These are phyloP conservation scores for Papilionanthe hybrid DNA, from an alignment of 116 monocot genomes.

Conservation along the genomic window DNA sequence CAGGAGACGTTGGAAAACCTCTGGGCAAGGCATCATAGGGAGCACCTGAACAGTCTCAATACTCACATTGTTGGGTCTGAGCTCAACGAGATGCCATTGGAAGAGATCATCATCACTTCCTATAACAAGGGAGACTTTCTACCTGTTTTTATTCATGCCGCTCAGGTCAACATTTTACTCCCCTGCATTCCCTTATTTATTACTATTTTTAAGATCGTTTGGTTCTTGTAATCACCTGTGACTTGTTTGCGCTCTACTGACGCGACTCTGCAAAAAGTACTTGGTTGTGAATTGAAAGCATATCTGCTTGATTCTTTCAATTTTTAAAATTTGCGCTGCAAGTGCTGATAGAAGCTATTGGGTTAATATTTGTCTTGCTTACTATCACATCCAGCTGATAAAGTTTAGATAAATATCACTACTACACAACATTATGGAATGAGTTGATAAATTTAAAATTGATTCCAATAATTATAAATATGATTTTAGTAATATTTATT, in stretches of 20 bases:
- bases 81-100: slow-evolving; percentile 44
- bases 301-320: background rate
- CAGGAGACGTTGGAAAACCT: slow-evolving; percentile 60
- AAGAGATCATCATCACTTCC: slow-evolving; percentile 47
- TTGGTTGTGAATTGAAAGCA: background rate
- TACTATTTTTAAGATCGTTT: background rate
- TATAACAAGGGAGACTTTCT: slow-evolving; percentile 70
- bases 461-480: too few species aligned
- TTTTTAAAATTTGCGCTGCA: background rate
- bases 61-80: slow-evolving; percentile 48
- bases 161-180: slow-evolving; percentile 43
- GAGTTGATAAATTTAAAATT: too few species aligned
- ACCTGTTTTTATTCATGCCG: slow-evolving; percentile 67
- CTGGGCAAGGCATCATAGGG: slow-evolving; percentile 73
- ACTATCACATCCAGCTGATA: too few species aligned
- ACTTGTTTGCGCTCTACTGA: background rate
- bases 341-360: too few species aligned
- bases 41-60: slow-evolving; percentile 71
- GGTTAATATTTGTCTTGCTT: too few species aligned
- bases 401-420: too few species aligned
- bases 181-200: background rate
- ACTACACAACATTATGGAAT: too few species aligned
- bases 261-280: too few species aligned
- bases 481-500: too few species aligned
- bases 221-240: background rate